These are phyloP conservation scores for Neopestalotiopsis clavispora DNA, from an alignment of 2,329 filamentous ascomycete genomes.

Conservation along the genomic window DNA sequence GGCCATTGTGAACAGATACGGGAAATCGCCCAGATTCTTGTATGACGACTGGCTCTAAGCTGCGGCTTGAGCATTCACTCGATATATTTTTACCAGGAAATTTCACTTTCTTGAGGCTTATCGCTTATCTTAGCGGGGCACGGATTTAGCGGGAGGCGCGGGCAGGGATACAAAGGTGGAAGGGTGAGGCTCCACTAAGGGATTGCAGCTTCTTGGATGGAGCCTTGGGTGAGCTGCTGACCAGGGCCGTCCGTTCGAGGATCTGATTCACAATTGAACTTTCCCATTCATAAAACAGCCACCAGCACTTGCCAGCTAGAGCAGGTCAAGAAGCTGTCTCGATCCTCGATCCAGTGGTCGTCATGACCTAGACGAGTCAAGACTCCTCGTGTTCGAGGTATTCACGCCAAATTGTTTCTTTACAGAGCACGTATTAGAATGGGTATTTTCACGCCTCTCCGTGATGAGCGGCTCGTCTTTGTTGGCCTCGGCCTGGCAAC, in stretches of 20 bases:
- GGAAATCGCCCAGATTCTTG: not conserved
- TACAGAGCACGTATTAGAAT: slow-evolving; percentile 36
- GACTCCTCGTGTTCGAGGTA: not conserved
- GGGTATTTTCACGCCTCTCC: slow-evolving; percentile 42
- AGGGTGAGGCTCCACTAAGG: not conserved
- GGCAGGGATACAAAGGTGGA: not conserved
- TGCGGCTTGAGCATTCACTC: not conserved
- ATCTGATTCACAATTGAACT: not conserved
- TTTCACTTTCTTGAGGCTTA: slow-evolving; percentile 10
- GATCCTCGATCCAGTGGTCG: not conserved
- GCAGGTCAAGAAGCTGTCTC: not conserved
- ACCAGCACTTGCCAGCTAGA: not conserved
- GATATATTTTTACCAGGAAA: slow-evolving; percentile 17
- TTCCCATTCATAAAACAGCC: not conserved
- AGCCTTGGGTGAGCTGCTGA: not conserved
- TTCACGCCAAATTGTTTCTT: slow-evolving; percentile 2
- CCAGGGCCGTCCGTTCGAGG: not conserved
- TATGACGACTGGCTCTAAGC: not conserved
- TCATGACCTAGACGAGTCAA: not conserved
- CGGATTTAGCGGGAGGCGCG: not conserved
- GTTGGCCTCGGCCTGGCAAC: slow-evolving; percentile 61
- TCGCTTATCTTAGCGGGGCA: slow-evolving; percentile 8
- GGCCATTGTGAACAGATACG: slow-evolving; percentile 66
- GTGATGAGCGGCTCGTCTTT: slow-evolving; percentile 60
- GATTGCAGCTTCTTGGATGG: not conserved